phyloP scores from a whole-genome alignment of 2,329 filamentous ascomycete genomes.

The Ophiostoma himal-ulmi region DNA sequence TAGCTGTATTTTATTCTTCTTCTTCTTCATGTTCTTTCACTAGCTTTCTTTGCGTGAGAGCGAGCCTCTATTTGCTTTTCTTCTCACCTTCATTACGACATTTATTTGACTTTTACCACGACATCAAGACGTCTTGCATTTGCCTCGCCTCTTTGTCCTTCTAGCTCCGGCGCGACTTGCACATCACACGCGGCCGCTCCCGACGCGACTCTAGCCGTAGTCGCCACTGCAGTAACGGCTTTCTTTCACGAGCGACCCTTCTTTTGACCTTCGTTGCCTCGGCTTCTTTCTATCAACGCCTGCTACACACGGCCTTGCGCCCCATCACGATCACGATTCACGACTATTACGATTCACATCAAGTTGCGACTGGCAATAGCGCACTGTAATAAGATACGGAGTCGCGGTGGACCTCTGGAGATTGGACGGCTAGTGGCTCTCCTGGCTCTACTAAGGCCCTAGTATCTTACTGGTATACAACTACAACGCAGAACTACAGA shows the following conservation, averaged over 20 bases:
- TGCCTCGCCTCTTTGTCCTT: neutral
- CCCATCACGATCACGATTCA: neutral
- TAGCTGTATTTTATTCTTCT: neutral
- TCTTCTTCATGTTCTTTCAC: neutral
- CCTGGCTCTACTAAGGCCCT: neutral
- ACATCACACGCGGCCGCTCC: constrained; percentile 11
- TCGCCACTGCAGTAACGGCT: neutral
- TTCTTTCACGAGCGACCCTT: neutral
- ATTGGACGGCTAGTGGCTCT: constrained; percentile 3
- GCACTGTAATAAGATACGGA: constrained; percentile 7
- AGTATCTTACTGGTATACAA: neutral
- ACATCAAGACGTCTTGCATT: neutral
- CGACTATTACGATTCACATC: neutral
- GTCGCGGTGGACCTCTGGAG: constrained; percentile 11
- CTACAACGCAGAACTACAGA: neutral
- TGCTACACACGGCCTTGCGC: neutral
- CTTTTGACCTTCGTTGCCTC: neutral
- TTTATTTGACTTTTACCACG: neutral
- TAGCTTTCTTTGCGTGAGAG: neutral
- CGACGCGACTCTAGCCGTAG: neutral
- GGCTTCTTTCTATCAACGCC: neutral
- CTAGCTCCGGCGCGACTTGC: neutral
- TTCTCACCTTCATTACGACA: neutral
- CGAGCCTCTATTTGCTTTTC: neutral
- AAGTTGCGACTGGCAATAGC: neutral